A percentile compares a stretch with the other conserved stretches of the same genome.
These are phyloP conservation scores for Boletales sp. DNA, from an alignment of 768 basidiomycete species.

Conservation along the genomic window DNA sequence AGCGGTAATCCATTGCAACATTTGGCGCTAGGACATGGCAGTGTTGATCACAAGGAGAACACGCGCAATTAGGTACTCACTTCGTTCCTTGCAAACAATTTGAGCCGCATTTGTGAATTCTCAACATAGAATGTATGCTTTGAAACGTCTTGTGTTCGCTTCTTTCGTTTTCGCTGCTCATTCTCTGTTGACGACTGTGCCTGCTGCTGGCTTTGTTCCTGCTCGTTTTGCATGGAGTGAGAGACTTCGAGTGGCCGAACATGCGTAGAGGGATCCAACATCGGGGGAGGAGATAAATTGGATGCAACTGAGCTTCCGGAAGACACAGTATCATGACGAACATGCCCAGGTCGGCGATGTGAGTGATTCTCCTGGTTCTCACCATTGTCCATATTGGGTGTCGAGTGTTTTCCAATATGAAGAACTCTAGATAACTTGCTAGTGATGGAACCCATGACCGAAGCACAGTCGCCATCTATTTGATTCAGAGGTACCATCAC, in stretches of 20 bases:
- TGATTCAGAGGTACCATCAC: constrained; percentile 13
- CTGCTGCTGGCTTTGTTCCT: constrained; percentile 21
- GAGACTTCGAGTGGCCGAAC: constrained; percentile 46
- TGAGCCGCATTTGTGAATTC: constrained; percentile 87
- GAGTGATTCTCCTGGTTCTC: constrained; percentile 5
- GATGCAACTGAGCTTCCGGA: constrained; percentile 39
- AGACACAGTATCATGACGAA: constrained; percentile 17
- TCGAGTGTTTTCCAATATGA: constrained; percentile 28
- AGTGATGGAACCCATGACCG: constrained; percentile 48
- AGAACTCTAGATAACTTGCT: constrained; percentile 45
- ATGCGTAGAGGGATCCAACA: constrained; percentile 83
- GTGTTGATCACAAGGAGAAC: constrained; percentile 2
- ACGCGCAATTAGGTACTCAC: constrained; percentile 31
- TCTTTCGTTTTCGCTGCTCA: constrained; percentile 46
- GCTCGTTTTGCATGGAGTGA: constrained; percentile 12
- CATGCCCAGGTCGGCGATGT: background rate
- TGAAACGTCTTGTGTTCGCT: constrained; percentile 60
- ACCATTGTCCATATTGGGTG: constrained; percentile 6
- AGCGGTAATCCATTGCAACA: constrained; percentile 95
- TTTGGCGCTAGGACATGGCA: constrained; percentile 63
- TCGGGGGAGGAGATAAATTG: constrained; percentile 43
- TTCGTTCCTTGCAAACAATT: constrained; percentile 85
- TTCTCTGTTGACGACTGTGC: constrained; percentile 21
- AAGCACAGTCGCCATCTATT: constrained; percentile 33
- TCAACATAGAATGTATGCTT: constrained; percentile 94